Evolutionary conservation across 805 yeast genomes (phyloP).

Genomic region (Yamadazyma kitorensis): DNA sequence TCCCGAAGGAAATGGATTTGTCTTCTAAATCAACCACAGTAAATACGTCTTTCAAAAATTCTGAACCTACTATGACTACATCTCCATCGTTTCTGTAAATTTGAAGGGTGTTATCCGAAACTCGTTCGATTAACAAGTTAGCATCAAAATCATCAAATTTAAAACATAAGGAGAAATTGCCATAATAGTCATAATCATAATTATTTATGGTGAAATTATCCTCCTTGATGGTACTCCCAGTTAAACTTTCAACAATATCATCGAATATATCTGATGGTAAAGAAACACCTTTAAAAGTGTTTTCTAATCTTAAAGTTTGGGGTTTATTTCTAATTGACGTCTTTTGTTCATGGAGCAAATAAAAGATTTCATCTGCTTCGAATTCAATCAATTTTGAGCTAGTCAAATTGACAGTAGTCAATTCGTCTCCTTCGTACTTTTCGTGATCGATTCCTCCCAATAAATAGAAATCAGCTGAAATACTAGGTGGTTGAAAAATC

Average conservation of each 20-base stretch:
- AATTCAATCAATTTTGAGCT: background rate
- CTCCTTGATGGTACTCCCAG: background rate
- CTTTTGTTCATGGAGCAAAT: background rate
- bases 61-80: no score
- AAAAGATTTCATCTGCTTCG: background rate
- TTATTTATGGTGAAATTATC: background rate
- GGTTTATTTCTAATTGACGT: background rate
- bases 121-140: constrained; percentile 11
- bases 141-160: background rate
- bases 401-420: no score
- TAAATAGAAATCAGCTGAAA: no score
- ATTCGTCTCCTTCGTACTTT: constrained; percentile 21
- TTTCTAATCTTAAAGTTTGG: background rate
- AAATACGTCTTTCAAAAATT: no score
- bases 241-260: background rate
- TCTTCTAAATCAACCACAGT: no score
- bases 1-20: no score
- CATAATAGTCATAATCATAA: background rate
- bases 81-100: no score
- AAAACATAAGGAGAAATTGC: background rate
- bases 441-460: constrained; percentile 29
- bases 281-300: background rate
- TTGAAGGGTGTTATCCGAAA: no score
- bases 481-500: no score
- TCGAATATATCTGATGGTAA: background rate